Base-by-base conservation (phyloP, 1,284 basidiomycete genomes). In the Ceratobasidium sp. region DNA sequence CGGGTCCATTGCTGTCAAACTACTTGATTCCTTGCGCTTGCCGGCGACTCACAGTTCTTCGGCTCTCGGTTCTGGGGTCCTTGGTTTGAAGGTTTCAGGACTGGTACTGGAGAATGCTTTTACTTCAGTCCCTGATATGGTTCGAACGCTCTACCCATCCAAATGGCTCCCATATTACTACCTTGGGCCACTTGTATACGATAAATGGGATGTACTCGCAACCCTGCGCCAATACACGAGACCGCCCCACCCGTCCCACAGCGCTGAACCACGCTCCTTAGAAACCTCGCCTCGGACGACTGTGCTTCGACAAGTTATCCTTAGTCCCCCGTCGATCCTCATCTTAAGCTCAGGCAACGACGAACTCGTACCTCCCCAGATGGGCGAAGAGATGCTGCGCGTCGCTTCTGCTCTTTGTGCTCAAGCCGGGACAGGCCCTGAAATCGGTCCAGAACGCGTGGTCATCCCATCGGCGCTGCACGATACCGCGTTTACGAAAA, bases 21-120 rank as follows among this genome's bases (percentile, higher is more conserved):
- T 87, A 9, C 81, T 81, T 24, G 77, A 78, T 4, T 65, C 57
- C 15, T 41, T 11, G 36, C 36, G 36, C 11, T 29, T 7, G 29
- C 29, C 11, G 57, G 47, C 53, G 45, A 45, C 33, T 44, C 51
- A 33, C 29, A 44, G 11, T 41, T 11, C 36, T 41, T 41, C 11
- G 11, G 11, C 36, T 41, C 41, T 11, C n/a, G 22, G 29, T 2
- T 53, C 22, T 53, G 44, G 17, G 19, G 57, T 80, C 77, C 66
- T 64, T 75, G 47, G 74, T 77, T 44, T 66, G 54, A 59, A 41
- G 36, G 79, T 86, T 9, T 75, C 75, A 24, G 87, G 85, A 0
- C 76, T 87, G 7, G 80, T 88, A 2, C 80, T 88, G 11, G 87
- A 89, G 78, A 88, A 88, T 78, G 84, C 87, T 0, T 85, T 88